phyloP scores from a whole-genome alignment of 805 yeast genomes.

The Ogataea allantospora region DNA sequence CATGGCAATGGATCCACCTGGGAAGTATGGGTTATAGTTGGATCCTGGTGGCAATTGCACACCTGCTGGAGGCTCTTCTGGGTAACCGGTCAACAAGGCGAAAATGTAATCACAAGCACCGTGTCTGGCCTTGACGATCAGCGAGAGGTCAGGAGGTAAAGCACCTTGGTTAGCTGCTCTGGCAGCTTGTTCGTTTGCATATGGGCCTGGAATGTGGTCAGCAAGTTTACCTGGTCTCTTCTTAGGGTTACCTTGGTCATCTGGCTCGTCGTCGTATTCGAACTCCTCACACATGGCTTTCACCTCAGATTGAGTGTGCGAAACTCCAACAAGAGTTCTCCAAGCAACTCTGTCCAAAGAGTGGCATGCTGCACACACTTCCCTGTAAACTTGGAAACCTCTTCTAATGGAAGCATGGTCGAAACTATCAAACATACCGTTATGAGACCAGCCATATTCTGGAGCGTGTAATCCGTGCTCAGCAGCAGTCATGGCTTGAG shows the following conservation, averaged over 20 bases:
- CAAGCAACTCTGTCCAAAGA: slow-evolving; percentile 95
- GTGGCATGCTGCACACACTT: slow-evolving; percentile 99
- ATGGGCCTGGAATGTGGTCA: slow-evolving; percentile 92
- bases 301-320: slow-evolving; percentile 87
- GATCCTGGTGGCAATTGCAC: slow-evolving; percentile 88
- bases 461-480: slow-evolving; percentile 99
- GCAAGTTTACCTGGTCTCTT: slow-evolving; percentile 98
- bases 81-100: slow-evolving; percentile 94
- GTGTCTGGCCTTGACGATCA: slow-evolving; percentile 98
- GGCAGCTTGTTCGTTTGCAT: slow-evolving; percentile 97
- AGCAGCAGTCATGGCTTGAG: slow-evolving; percentile 96
- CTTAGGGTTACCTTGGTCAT: slow-evolving; percentile 95
- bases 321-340: slow-evolving; percentile 97
- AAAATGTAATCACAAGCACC: slow-evolving; percentile 96
- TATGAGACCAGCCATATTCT: slow-evolving; percentile 88
- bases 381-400: slow-evolving; percentile 98
- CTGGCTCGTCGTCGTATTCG: slow-evolving; percentile 96
- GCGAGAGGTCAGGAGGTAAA: slow-evolving; percentile 94
- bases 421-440: slow-evolving; percentile 84
- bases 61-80: slow-evolving; percentile 99
- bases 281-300: slow-evolving; percentile 93
- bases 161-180: slow-evolving; percentile 99
- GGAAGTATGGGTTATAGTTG: slow-evolving; percentile 99
- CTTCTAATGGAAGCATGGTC: slow-evolving; percentile 97
- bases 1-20: slow-evolving; percentile 99